phyloP scores from a whole-genome alignment of 2,329 filamentous ascomycete genomes.

The Calonectria hawksworthii region DNA sequence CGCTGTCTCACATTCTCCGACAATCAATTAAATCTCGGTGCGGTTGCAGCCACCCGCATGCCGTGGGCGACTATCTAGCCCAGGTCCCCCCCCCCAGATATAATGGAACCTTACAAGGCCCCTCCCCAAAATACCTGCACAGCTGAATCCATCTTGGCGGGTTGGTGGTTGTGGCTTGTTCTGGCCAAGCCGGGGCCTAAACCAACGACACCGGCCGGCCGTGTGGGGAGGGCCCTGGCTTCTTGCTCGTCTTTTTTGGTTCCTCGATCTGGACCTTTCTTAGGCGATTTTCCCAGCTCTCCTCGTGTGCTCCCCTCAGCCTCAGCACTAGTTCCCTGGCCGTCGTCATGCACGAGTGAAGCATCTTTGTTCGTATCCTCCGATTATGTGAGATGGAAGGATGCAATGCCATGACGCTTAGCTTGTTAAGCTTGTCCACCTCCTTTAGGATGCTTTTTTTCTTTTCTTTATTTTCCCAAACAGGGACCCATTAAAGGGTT shows the following conservation, averaged over 20 bases:
- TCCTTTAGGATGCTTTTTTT: background rate
- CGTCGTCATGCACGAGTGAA: background rate
- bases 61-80: background rate
- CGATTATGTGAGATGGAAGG: slow-evolving; percentile 11
- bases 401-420: background rate
- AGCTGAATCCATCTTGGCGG: slow-evolving; percentile 16
- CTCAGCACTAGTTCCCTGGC: background rate
- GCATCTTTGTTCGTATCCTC: background rate
- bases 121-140: background rate
- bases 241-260: background rate
- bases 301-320: background rate
- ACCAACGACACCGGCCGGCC: slow-evolving; percentile 11
- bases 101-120: background rate
- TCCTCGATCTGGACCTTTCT: slow-evolving; percentile 3
- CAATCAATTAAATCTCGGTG: background rate
- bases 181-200: slow-evolving; percentile 14
- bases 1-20: background rate
- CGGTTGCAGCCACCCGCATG: slow-evolving; percentile 5
- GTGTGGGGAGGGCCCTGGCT: slow-evolving; percentile 11
- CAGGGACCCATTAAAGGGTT: background rate
- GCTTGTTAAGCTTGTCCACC: background rate
- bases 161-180: slow-evolving; percentile 15
- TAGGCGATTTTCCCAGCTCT: background rate
- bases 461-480: background rate
- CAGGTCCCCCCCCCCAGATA: background rate